Percentiles rank a stretch among this genome's conserved stretches.
Evolutionary conservation across 2,329 filamentous ascomycete genomes (phyloP).

Genomic region (Botryotinia narcissicola): DNA sequence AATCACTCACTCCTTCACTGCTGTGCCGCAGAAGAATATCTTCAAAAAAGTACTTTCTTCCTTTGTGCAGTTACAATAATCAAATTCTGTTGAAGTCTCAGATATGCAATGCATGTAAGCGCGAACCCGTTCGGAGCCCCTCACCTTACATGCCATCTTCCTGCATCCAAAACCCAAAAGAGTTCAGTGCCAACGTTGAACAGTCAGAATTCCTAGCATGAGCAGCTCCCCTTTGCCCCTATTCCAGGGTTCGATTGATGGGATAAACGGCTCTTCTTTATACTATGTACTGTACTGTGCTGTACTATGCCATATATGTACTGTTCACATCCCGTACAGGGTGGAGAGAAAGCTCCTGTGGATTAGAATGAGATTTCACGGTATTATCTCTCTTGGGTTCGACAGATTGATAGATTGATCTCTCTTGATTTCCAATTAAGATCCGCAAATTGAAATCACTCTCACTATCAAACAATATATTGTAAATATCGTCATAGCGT

Average conservation of each 20-base stretch:
- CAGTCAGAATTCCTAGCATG: not conserved
- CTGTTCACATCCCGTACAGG: not conserved
- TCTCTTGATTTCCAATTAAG: not conserved
- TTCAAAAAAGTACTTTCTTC: not conserved
- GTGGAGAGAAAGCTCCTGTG: not conserved
- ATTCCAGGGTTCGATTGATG: slow-evolving; percentile 6
- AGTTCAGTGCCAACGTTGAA: not conserved
- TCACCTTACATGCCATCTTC: not conserved
- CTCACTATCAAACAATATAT: slow-evolving; percentile 2
- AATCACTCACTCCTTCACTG: not conserved
- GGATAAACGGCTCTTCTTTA: not conserved
- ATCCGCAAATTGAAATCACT: slow-evolving; percentile 6
- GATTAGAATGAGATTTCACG: not conserved
- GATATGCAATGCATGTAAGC: slow-evolving; percentile 10
- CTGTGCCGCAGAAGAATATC: not conserved
- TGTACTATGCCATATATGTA: not conserved
- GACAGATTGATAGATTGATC: not conserved
- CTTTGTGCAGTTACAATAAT: not conserved
- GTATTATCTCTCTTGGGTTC: not conserved
- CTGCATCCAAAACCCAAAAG: slow-evolving; percentile 13
- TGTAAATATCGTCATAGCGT: slow-evolving; percentile 11
- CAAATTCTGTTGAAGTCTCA: slow-evolving; percentile 1
- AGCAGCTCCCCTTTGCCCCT: not conserved
- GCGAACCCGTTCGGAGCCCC: not conserved
- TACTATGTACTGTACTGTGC: not conserved